These are phyloP conservation scores for Vicia faba DNA, from an alignment of 306 rosid genomes.

Conservation along the genomic window DNA sequence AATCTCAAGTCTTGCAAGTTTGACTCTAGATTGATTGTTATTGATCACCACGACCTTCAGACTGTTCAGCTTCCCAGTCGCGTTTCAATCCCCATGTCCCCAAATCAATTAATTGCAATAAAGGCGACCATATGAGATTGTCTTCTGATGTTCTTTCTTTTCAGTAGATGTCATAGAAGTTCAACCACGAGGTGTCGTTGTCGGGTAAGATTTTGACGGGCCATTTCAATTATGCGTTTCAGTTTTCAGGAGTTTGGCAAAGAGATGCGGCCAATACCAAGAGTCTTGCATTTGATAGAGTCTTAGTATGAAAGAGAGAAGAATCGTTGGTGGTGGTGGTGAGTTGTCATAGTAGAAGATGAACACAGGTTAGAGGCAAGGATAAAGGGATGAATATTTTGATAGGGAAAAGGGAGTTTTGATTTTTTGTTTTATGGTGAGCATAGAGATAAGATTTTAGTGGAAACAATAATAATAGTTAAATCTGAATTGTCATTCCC, in stretches of 20 bases:
- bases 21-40: constrained; percentile 46
- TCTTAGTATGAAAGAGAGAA: too few species aligned
- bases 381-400: too few species aligned
- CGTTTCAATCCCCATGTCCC: constrained; percentile 64
- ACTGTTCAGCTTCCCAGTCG: constrained; percentile 62
- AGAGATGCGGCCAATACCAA: constrained; percentile 85
- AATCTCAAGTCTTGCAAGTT: constrained; percentile 62
- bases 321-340: too few species aligned
- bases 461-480: too few species aligned
- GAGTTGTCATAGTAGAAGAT: too few species aligned
- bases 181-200: constrained; percentile 75
- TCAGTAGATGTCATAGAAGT: constrained; percentile 93
- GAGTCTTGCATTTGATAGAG: constrained; percentile 77
- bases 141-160: constrained; percentile 81
- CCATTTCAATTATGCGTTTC: constrained; percentile 77
- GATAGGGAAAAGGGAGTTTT: too few species aligned
- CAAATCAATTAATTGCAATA: constrained; percentile 77
- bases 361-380: too few species aligned
- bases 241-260: constrained; percentile 74
- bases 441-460: too few species aligned
- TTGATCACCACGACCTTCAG: constrained; percentile 46
- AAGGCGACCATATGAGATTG: constrained; percentile 80
- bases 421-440: too few species aligned
- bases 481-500: too few species aligned
- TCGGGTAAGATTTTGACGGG: constrained; percentile 86